A percentile compares a stretch with the other conserved stretches of the same genome.
phyloP scores from a whole-genome alignment of 2,329 filamentous ascomycete genomes.

The Botrytis byssoidea region DNA sequence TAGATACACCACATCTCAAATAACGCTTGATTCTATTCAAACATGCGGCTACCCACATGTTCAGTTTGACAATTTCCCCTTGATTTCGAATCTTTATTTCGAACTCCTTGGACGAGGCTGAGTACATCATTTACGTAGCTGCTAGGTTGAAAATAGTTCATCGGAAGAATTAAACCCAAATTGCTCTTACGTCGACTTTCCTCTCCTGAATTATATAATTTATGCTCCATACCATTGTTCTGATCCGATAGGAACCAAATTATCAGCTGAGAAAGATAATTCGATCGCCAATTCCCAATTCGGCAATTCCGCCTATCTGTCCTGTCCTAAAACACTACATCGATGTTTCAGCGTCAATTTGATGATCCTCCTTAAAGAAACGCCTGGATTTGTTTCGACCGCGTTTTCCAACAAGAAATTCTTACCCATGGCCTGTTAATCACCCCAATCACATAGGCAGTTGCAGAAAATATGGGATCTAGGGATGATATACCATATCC shows the following conservation, averaged over 20 bases:
- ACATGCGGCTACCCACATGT: conserved; percentile 1
- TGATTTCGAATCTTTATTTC: not conserved
- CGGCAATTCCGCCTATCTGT: not conserved
- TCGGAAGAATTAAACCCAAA: not conserved
- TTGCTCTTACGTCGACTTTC: not conserved
- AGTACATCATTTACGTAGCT: not conserved
- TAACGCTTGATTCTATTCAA: conserved; percentile 5
- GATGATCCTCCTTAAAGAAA: not conserved
- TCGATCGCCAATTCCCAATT: not conserved
- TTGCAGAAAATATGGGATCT: not conserved
- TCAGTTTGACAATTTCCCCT: conserved; percentile 8
- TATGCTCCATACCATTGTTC: not conserved
- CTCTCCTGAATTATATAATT: not conserved
- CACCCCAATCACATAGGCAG: not conserved
- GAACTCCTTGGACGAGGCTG: not conserved
- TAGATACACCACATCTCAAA: not conserved
- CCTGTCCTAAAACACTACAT: not conserved
- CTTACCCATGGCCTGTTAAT: not conserved
- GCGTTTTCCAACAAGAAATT: not conserved
- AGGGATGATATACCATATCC: not conserved
- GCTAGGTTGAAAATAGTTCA: not conserved
- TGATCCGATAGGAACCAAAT: not conserved
- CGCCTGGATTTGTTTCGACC: not conserved
- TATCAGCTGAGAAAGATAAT: not conserved
- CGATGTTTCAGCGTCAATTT: conserved; percentile 5